Conservation (phyloP, 495 filamentous ascomycete species). For the Neurospora sp. region DNA sequence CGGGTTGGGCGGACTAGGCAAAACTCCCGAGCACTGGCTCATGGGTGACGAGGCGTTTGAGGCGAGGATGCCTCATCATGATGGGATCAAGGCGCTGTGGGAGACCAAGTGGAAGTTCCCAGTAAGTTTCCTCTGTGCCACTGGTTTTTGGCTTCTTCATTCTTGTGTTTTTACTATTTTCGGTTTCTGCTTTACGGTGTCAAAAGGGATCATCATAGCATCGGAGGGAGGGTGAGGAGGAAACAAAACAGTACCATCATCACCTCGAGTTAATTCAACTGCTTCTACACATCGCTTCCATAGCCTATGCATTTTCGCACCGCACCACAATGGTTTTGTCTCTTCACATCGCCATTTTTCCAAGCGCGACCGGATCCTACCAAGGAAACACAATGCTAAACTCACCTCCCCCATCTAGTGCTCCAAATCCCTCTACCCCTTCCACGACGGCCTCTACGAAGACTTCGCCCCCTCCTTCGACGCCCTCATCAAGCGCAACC, state of each 20-base stretch:
- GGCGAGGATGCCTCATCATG: constrained; percentile 48
- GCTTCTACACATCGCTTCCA: too few species aligned
- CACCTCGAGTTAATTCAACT: not conserved
- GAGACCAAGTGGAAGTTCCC: constrained; percentile 71
- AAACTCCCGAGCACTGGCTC: constrained; percentile 16
- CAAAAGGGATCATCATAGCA: not conserved
- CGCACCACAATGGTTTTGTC: not conserved
- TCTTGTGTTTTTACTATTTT: not conserved
- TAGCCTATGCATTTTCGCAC: not conserved
- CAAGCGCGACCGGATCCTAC: not conserved
- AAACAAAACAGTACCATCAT: not conserved
- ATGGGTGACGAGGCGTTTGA: constrained; percentile 34
- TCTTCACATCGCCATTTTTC: not conserved
- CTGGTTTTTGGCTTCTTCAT: not conserved
- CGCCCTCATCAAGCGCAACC: constrained; percentile 47
- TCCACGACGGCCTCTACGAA: constrained; percentile 59
- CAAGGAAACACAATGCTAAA: not conserved
- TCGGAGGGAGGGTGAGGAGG: not conserved
- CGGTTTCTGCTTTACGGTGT: not conserved
- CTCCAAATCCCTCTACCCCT: constrained; percentile 60
- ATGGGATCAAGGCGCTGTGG: constrained; percentile 66
- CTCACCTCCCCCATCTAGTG: constrained; percentile 29
- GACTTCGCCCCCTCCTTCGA: constrained; percentile 69
- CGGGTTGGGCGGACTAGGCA: not conserved
- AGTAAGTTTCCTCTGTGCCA: constrained; percentile 25